Evolutionary conservation across 1,139 yeast genomes (phyloP), one percentile per base, ranked within the genome.

Genomic region (Diutina siamensis): DNA sequence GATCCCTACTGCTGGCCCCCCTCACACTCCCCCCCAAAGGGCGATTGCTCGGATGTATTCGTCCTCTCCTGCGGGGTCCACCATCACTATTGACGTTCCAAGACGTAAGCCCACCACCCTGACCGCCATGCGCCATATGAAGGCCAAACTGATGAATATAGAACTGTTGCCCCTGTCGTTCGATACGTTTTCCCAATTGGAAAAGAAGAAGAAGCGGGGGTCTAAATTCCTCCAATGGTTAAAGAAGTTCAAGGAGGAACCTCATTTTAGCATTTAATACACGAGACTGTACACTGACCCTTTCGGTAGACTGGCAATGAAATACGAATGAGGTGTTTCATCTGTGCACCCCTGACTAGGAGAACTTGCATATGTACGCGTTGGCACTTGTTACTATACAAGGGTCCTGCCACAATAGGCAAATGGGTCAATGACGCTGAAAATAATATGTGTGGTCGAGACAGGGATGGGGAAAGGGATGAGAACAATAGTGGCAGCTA

Each of bases 131-230:
- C 42, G 42, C n/a, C 42, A 38, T 10, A 25, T 38, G 32, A 38
- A 38, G 42, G 31, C 42, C 19, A 22, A 38, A 27, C 42, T 38
- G 42, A 25, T 25, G 21, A 38, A 38, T 25, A 21, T 38, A 27
- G 42, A 38, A 18, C 42, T 25, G 32, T 25, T 38, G 12, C 31
- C 42, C 21, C 36, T 15, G 36, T 12, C 12, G 21, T 34, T 34
- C 15, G 20, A 15, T 5, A 19, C 27, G 15, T n/a, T 8, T 4
- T 12, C 13, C 10, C n/a, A 38, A 15, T n/a, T 15, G 10, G 40
- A 35, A n/a, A n/a, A 17, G 42, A 38, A 38, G 42, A 38, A 38
- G 32, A 38, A 38, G 42, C 32, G 42, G 12, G 32, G 32, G 32
- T 17, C 21, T 9, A 38, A 38, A 17, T 38, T 38, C 7, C 9